A percentile compares a stretch with the other conserved stretches of the same genome.
Evolutionary conservation across 768 basidiomycete species (phyloP).

Genomic region (Lactifluus volemus): DNA sequence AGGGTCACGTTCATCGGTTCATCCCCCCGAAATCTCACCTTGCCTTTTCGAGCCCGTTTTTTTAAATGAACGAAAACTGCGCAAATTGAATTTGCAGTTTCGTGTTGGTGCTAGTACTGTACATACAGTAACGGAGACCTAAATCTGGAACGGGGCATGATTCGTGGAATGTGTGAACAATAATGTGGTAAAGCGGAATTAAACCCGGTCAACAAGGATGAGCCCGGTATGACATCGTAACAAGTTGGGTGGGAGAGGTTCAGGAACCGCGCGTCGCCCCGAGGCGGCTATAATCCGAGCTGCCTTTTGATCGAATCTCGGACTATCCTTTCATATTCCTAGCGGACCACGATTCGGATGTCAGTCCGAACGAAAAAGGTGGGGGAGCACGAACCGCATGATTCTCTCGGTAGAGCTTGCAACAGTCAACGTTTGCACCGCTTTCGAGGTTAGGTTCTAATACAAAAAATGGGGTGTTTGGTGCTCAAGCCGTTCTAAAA

Average conservation of each 20-base stretch:
- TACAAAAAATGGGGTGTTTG: not conserved
- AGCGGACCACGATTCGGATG: not conserved
- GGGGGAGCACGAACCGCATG: slow-evolving; percentile 35
- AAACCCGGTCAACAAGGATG: not conserved
- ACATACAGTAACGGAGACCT: too few species aligned
- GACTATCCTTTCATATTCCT: slow-evolving; percentile 87
- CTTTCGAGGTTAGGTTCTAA: slow-evolving; percentile 95
- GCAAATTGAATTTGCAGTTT: not conserved
- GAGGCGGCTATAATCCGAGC: slow-evolving; percentile 52
- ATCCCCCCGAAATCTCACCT: not conserved
- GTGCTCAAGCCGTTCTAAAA: not conserved
- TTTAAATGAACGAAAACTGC: not conserved
- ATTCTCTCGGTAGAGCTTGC: slow-evolving; percentile 93
- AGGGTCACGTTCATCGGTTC: too few species aligned
- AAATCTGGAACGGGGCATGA: too few species aligned
- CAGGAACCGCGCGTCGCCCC: not conserved
- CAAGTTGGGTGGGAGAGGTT: too few species aligned
- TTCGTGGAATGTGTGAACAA: too few species aligned
- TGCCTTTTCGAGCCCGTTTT: not conserved
- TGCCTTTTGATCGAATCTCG: slow-evolving; percentile 77
- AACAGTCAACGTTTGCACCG: slow-evolving; percentile 95
- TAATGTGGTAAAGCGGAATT: too few species aligned
- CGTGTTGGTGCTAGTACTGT: not conserved
- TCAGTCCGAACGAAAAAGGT: not conserved
- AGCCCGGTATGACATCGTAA: not conserved